A percentile compares a stretch with the other conserved stretches of the same genome.
phyloP scores from a whole-genome alignment of 164 flowering plant species.

The Stephania cephalantha region DNA sequence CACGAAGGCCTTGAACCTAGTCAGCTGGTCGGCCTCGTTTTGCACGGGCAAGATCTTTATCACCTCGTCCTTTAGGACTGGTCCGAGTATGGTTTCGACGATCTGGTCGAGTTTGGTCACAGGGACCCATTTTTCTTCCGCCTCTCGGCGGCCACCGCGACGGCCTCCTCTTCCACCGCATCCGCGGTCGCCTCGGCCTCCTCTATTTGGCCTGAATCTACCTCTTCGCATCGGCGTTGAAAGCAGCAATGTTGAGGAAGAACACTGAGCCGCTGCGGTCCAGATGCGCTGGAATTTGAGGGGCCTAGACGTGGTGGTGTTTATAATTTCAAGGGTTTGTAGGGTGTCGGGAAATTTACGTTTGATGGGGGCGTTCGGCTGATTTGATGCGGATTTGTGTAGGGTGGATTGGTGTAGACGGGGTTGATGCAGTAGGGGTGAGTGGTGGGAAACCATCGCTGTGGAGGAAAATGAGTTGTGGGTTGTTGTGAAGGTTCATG shows the following conservation, averaged over 20 bases:
- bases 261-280: slow-evolving; percentile 28
- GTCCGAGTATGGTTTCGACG: slow-evolving; percentile 36
- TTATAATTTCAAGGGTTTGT: background rate
- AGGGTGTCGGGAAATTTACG: background rate
- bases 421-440: no score
- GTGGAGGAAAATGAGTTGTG: no score
- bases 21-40: no score
- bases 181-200: slow-evolving; percentile 41
- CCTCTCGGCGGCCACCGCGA: slow-evolving; percentile 39
- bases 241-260: no score
- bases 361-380: background rate
- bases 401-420: no score
- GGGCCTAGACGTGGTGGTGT: no score
- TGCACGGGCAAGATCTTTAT: no score
- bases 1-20: slow-evolving; percentile 16
- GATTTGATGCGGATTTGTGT: no score
- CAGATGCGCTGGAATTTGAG: slow-evolving; percentile 37
- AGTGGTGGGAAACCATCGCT: no score
- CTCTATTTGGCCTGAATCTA: slow-evolving; percentile 25
- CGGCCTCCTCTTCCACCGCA: slow-evolving; percentile 46
- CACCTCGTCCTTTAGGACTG: no score
- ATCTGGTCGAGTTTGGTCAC: slow-evolving; percentile 78
- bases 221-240: no score
- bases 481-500: no score
- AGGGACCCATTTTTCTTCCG: slow-evolving; percentile 72